Conservation (phyloP, 1,139 yeast species). For the Candida glucosophila region DNA sequence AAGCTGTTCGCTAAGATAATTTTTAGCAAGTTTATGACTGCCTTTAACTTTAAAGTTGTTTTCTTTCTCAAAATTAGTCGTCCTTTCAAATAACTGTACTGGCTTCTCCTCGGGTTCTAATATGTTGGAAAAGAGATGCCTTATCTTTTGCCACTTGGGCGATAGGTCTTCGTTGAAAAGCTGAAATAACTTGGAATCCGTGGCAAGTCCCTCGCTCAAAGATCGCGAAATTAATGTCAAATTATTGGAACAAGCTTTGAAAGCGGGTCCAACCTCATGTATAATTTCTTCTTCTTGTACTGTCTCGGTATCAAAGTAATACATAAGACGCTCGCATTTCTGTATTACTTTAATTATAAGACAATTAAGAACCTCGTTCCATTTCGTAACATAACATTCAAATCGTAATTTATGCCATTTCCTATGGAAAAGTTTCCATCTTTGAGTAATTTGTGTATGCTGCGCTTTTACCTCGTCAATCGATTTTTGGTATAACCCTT, state of each 20-base stretch:
- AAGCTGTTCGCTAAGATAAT: too few relatives aligned
- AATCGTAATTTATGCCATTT: conserved; percentile 32
- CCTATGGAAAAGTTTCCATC: conserved; percentile 30
- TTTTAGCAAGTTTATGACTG: too few relatives aligned
- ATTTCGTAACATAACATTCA: conserved; percentile 44
- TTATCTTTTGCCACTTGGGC: conserved; percentile 26
- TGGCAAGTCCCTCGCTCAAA: conserved; percentile 17
- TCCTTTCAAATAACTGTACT: too few relatives aligned
- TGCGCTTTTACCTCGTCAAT: conserved; percentile 26
- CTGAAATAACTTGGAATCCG: conserved; percentile 11
- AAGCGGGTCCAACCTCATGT: conserved; percentile 14
- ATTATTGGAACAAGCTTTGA: conserved; percentile 26
- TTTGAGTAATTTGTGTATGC: conserved; percentile 29
- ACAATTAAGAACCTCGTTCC: conserved; percentile 45
- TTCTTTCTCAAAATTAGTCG: too few relatives aligned
- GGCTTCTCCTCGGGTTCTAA: too few relatives aligned
- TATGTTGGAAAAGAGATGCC: conserved; percentile 10
- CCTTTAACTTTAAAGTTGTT: too few relatives aligned
- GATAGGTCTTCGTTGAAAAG: conserved; percentile 18
- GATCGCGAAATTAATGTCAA: conserved; percentile 25
- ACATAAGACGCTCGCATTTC: conserved; percentile 28
- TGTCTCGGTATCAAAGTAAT: conserved; percentile 19
- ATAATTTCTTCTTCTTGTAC: conserved; percentile 4
- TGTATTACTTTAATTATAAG: conserved; percentile 30
- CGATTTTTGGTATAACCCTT: conserved; percentile 18